Evolutionary conservation across 441 rosid genomes (phyloP).

Genomic region (Adansonia grandidieri): DNA sequence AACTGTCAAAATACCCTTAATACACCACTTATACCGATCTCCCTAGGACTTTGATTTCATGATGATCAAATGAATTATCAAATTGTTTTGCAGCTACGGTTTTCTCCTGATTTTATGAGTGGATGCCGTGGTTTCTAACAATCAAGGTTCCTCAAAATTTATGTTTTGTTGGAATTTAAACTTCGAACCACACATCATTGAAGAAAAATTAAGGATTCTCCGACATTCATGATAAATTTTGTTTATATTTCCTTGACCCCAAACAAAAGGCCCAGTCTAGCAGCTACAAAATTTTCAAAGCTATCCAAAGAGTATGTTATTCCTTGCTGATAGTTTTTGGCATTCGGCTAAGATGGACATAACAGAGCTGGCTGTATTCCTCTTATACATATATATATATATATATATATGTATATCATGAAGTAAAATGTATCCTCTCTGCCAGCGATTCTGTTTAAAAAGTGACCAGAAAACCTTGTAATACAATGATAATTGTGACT

Average conservation of each 20-base stretch:
- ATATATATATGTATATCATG: not conserved
- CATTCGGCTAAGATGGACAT: not conserved
- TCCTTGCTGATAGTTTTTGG: conserved; percentile 3
- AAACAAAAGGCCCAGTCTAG: not conserved
- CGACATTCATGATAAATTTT: not conserved
- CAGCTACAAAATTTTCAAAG: not conserved
- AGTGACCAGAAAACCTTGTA: not conserved
- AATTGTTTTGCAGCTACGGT: not conserved
- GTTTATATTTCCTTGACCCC: not conserved
- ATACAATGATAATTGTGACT: not conserved
- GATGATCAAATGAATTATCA: too few species aligned
- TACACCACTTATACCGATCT: not conserved
- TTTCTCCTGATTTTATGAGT: not conserved
- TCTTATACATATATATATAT: not conserved
- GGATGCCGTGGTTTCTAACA: not conserved
- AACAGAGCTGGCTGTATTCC: not conserved
- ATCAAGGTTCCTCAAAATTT: not conserved
- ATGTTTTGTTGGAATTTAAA: conserved; percentile 10
- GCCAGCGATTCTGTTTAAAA: not conserved
- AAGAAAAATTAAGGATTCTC: not conserved
- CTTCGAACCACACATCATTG: not conserved
- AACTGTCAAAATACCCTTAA: not conserved
- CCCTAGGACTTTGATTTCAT: too few species aligned
- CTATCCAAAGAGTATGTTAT: not conserved
- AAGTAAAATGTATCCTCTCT: not conserved